Conservation (phyloP, 108 stramenopile species). For the Nitzschia sp. region DNA sequence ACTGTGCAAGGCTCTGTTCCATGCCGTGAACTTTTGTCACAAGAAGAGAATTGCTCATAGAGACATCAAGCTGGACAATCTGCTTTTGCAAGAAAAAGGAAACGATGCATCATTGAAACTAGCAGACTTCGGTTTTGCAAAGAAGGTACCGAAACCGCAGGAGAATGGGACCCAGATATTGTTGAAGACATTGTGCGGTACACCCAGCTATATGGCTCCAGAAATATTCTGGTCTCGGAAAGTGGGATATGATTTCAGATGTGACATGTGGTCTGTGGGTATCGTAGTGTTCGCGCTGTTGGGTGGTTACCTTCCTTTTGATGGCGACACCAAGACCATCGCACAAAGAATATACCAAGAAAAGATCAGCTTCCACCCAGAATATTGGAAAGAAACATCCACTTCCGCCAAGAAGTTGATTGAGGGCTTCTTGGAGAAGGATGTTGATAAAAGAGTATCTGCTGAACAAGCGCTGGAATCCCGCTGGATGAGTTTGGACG, state of each 20-base stretch:
- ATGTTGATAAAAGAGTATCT: constrained; percentile 46
- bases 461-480: constrained; percentile 46
- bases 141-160: constrained; percentile 51
- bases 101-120: constrained; percentile 49
- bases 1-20: constrained; percentile 53
- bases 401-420: constrained; percentile 56
- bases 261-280: constrained; percentile 95
- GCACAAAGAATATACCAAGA: constrained; percentile 56
- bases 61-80: constrained; percentile 85
- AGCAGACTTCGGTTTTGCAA: constrained; percentile 95
- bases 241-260: constrained; percentile 57
- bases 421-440: constrained; percentile 36
- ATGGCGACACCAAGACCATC: constrained; percentile 45
- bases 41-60: constrained; percentile 70
- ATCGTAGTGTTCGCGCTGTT: constrained; percentile 92
- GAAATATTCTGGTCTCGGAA: constrained; percentile 63
- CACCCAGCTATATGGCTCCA: constrained; percentile 84
- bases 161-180: constrained; percentile 6
- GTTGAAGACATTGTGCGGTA: constrained; percentile 75
- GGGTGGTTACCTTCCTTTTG: constrained; percentile 93
- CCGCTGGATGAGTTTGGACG: constrained; percentile 38
- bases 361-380: constrained; percentile 63
- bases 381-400: constrained; percentile 43
- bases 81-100: constrained; percentile 58
- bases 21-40: constrained; percentile 86